A percentile compares a stretch with the other conserved stretches of the same genome.
Evolutionary conservation across 805 yeast species (phyloP).

Genomic region (Isabelozyma rhagii): DNA sequence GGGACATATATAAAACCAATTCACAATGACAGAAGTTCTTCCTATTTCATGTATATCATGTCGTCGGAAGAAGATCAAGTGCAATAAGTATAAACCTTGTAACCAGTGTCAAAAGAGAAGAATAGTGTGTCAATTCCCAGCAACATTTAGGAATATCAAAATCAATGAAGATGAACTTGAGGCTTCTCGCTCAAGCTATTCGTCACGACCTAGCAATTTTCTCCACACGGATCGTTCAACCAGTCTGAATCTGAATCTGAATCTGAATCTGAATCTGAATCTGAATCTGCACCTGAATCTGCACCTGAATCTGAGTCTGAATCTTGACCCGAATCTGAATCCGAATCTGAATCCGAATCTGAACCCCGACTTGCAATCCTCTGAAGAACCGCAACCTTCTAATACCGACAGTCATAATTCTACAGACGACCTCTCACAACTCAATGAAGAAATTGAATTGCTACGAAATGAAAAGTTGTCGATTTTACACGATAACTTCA

Average conservation of each 20-base stretch:
- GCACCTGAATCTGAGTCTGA: too few relatives aligned
- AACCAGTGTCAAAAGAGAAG: slow-evolving; percentile 37
- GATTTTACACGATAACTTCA: slow-evolving; percentile 15
- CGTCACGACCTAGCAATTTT: neutral
- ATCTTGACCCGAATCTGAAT: neutral
- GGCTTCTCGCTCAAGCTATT: neutral
- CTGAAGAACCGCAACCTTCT: neutral
- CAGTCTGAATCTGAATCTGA: neutral
- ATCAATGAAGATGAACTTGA: slow-evolving; percentile 19
- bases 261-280: neutral
- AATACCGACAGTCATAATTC: neutral
- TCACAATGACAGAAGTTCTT: slow-evolving; percentile 20
- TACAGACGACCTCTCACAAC: slow-evolving; percentile 2
- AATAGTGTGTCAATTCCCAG: slow-evolving; percentile 43
- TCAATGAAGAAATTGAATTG: slow-evolving; percentile 14
- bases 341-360: neutral
- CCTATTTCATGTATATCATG: slow-evolving; percentile 38
- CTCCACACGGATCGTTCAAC: too few relatives aligned
- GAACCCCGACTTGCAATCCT: neutral
- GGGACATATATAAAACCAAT: too few relatives aligned
- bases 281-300: neutral
- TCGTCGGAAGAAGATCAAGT: slow-evolving; percentile 32
- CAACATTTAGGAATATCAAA: slow-evolving; percentile 44
- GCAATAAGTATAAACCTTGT: slow-evolving; percentile 37
- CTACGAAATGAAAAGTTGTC: slow-evolving; percentile 18